Conservation (phyloP, 2,329 filamentous ascomycete species). For the Rhinocladiella mackenziei region DNA sequence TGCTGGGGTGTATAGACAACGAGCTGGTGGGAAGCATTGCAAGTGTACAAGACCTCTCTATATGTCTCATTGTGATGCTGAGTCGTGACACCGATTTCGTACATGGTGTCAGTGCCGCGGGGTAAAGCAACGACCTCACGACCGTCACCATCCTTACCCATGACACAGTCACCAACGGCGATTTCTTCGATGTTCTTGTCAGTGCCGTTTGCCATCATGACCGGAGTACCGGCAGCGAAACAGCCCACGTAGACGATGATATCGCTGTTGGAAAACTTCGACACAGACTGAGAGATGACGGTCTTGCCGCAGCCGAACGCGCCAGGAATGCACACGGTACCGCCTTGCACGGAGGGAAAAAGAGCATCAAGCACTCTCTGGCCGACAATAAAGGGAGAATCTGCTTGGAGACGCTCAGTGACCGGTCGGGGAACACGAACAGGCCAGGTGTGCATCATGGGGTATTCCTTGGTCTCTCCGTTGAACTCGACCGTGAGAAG, state of each 20-base stretch:
- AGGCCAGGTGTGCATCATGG: slow-evolving; percentile 99
- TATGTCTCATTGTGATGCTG: too few relatives aligned
- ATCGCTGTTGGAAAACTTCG: slow-evolving; percentile 99
- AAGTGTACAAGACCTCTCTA: too few relatives aligned
- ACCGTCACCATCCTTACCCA: too few relatives aligned
- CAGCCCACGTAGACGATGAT: slow-evolving; percentile 94
- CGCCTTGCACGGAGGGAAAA: slow-evolving; percentile 93
- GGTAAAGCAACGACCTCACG: too few relatives aligned
- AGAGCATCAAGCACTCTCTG: slow-evolving; percentile 94
- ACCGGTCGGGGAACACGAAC: slow-evolving; percentile 91
- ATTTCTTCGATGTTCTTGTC: too few relatives aligned
- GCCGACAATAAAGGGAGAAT: slow-evolving; percentile 90
- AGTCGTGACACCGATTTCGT: too few relatives aligned
- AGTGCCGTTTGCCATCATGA: not conserved
- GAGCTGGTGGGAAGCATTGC: too few relatives aligned
- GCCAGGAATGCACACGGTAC: slow-evolving; percentile 95
- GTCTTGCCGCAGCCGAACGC: slow-evolving; percentile 99
- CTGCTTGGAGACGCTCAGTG: slow-evolving; percentile 84
- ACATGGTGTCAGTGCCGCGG: too few relatives aligned
- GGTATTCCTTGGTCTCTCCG: slow-evolving; percentile 86
- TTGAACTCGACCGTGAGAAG: slow-evolving; percentile 96
- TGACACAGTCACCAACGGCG: too few relatives aligned
- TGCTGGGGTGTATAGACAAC: too few relatives aligned
- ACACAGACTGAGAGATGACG: slow-evolving; percentile 96
- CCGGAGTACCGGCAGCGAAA: slow-evolving; percentile 4